Evolutionary conservation across 371 early-diverging fungal genomes (phyloP).

Genomic region (Apophysomyces ossiformis): DNA sequence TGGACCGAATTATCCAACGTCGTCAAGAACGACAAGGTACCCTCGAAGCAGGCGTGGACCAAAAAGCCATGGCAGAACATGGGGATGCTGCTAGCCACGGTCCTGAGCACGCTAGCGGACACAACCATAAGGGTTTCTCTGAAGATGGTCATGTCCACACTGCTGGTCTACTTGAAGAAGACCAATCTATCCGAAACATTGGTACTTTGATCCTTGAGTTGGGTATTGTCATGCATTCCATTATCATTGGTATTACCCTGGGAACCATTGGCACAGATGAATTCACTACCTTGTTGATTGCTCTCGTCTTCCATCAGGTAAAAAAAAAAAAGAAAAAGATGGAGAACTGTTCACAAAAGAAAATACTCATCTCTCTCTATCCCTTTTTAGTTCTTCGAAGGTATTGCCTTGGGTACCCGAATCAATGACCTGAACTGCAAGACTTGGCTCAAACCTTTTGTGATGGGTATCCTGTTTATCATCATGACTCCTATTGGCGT

Average conservation of each 20-base stretch:
- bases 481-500: constrained; percentile 79
- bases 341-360: no score
- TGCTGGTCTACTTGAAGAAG: constrained; percentile 43
- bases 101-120: constrained; percentile 12
- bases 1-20: constrained; percentile 22
- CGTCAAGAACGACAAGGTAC: neutral
- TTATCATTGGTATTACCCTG: constrained; percentile 83
- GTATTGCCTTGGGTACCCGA: constrained; percentile 80
- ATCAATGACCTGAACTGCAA: constrained; percentile 70
- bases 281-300: constrained; percentile 64
- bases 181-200: constrained; percentile 33
- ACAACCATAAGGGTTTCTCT: constrained; percentile 28
- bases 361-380: neutral
- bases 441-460: constrained; percentile 36
- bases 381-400: constrained; percentile 82
- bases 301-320: constrained; percentile 83
- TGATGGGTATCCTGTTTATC: constrained; percentile 48
- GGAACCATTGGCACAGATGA: constrained; percentile 26
- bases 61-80: neutral
- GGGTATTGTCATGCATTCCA: constrained; percentile 82
- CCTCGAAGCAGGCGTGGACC: neutral
- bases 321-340: neutral
- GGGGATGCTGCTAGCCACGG: constrained; percentile 1
- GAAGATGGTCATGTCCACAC: constrained; percentile 55
- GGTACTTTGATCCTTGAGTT: constrained; percentile 72